Conservation (phyloP, 1,284 basidiomycete genomes). For the Cutaneotrichosporon spelunceum region DNA sequence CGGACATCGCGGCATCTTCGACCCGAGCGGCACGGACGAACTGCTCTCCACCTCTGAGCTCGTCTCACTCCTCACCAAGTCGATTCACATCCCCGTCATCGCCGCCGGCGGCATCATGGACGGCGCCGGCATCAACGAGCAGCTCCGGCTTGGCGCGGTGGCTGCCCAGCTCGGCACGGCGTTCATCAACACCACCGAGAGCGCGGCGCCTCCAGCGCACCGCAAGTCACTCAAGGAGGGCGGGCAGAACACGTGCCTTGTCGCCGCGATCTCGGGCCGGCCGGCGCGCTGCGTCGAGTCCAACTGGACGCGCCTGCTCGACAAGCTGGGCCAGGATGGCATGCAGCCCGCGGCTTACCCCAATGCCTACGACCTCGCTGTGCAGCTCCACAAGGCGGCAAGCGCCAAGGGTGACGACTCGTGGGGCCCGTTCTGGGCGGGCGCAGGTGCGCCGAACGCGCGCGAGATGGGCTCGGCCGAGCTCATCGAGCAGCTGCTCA, state of each 20-base stretch:
- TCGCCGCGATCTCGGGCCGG: constrained; percentile 34
- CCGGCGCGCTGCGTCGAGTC: constrained; percentile 34
- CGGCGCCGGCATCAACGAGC: constrained; percentile 26
- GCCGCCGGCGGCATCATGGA: constrained; percentile 44
- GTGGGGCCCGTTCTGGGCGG: constrained; percentile 43
- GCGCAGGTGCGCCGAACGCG: constrained; percentile 30
- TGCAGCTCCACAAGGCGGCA: constrained; percentile 36
- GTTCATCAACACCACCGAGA: constrained; percentile 36
- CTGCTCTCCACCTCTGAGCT: constrained; percentile 30
- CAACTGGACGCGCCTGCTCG: constrained; percentile 27
- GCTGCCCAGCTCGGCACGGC: constrained; percentile 45
- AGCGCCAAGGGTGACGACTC: constrained; percentile 33
- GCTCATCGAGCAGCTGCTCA: constrained; percentile 26
- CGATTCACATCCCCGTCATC: constrained; percentile 32
- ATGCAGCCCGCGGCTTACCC: constrained; percentile 32
- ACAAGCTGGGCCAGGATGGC: not conserved
- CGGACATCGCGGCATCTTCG: constrained; percentile 44
- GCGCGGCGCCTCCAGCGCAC: constrained; percentile 32
- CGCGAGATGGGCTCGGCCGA: constrained; percentile 32
- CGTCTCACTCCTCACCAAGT: constrained; percentile 23
- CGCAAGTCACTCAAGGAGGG: constrained; percentile 22
- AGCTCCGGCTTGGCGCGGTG: constrained; percentile 31
- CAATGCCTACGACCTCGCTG: constrained; percentile 38
- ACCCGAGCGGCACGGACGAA: constrained; percentile 30
- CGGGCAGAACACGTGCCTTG: constrained; percentile 29